Base-by-base conservation (phyloP, 768 basidiomycete genomes). In the Auriscalpium vulgare region DNA sequence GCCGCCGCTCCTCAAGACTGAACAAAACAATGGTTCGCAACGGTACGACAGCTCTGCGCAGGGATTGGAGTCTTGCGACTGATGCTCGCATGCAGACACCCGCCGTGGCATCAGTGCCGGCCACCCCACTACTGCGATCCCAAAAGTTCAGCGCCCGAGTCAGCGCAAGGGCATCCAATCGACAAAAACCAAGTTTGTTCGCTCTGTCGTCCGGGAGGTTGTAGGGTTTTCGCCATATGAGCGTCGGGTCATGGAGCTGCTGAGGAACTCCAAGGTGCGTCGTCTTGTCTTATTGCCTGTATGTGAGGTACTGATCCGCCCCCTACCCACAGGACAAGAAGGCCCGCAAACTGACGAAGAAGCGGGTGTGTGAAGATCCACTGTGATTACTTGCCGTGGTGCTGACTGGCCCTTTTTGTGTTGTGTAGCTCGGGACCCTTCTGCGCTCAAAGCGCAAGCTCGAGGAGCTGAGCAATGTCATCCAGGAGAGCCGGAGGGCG, bases 321-420 rank as follows among this genome's bases (percentile, higher is more conserved):
- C 34, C 23, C 16, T 43, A 37, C 37, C 21, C 43, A 47, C 67
- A 93, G 93, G 95, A 99, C 74, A 99, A 99, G 85, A 97, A 95
- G 77, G 95, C 95, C 58, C 83, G 93, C 73, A 98, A 98, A 79
- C 79, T 98, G 80, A 95, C 94, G 66, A 99, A 99, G 87, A 97
- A 95, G 81, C 87, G 94, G 81, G 95, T 97, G 68, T 65, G 87
- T 83, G 29, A 29, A 29, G 29, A 29, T 7, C 7, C 4, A 29
- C 4, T 29, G 29, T n/a, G 56, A 19, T 37, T 5, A 36, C 13
- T 49, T 51, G n/a, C 4, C 29, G 16, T 47, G 7, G 17, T 36
- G 34, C 23, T 56, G 56, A 61, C 47, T 37, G 56, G 38, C 56
- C 17, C 60, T 38, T 51, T 50, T 38, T 54, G 55, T 47, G 38